Evolutionary conservation across 257 asterid species (phyloP).

Genomic region (Solanum neorickii): DNA sequence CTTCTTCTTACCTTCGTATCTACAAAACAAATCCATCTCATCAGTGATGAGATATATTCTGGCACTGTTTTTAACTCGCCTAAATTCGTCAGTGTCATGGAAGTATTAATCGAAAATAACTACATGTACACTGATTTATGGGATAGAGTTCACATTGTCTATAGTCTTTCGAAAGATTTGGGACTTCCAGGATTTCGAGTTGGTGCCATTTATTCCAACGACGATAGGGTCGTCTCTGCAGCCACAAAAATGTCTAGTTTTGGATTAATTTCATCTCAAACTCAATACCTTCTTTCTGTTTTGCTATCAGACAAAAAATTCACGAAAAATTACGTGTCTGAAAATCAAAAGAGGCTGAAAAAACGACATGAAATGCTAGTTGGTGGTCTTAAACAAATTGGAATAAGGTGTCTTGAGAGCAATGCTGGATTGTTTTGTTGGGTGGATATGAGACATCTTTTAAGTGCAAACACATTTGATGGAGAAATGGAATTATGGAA

Average conservation of each 20-base stretch:
- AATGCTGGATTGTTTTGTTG: constrained; percentile 5
- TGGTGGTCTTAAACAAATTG: background rate
- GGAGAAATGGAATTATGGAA: background rate
- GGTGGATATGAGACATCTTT: constrained; percentile 2
- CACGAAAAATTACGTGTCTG: background rate
- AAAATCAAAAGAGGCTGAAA: constrained; percentile 2
- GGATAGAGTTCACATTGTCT: constrained; percentile 1
- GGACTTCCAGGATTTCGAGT: constrained; percentile 6
- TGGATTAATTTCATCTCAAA: constrained; percentile 6
- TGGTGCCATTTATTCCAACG: constrained; percentile 11
- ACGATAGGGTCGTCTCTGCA: background rate
- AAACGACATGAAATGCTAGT: constrained; percentile 4
- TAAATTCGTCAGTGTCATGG: constrained; percentile 2
- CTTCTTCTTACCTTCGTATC: background rate
- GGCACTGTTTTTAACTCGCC: constrained; percentile 7
- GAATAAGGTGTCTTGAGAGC: background rate
- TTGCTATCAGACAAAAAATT: constrained; percentile 1
- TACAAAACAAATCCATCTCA: background rate
- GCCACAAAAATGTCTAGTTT: constrained; percentile 11
- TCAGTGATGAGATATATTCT: constrained; percentile 6
- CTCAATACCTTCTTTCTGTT: background rate
- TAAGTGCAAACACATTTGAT: background rate
- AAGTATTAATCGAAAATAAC: background rate
- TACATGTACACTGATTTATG: background rate
- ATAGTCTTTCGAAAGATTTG: constrained; percentile 6